Percentiles rank a stretch among this genome's conserved stretches.
These are phyloP conservation scores for Mycocalia duriaeana DNA, from an alignment of 1,284 basidiomycete species.

Conservation along the genomic window DNA sequence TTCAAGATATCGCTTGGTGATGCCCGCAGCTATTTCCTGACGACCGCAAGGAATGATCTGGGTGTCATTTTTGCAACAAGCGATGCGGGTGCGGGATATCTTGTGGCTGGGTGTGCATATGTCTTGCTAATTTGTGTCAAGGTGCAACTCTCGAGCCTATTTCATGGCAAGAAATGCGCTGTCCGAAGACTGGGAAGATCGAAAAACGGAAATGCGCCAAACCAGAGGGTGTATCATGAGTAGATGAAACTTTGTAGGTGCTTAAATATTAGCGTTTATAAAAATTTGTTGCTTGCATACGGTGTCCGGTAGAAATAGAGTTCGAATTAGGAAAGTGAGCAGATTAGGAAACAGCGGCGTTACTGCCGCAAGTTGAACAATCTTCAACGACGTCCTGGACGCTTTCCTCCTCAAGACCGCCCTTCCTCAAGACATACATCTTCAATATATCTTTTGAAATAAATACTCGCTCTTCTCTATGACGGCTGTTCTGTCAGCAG, in stretches of 20 bases:
- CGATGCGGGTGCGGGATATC: constrained; percentile 54
- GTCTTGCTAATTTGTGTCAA: constrained; percentile 19
- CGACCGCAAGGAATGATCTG: constrained; percentile 90
- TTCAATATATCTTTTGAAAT: constrained; percentile 4
- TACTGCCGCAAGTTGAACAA: no score
- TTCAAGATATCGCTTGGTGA: constrained; percentile 87
- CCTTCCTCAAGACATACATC: no score
- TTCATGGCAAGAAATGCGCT: constrained; percentile 91
- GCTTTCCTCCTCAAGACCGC: no score
- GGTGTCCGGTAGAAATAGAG: no score
- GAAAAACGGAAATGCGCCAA: constrained; percentile 90
- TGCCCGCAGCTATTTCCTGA: constrained; percentile 89
- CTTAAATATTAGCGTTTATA: no score
- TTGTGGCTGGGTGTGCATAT: not conserved
- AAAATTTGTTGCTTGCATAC: no score
- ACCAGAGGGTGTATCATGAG: constrained; percentile 60
- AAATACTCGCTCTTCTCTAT: constrained; percentile 39
- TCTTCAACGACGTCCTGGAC: no score
- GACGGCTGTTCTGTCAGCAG: constrained; percentile 61
- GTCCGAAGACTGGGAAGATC: constrained; percentile 73
- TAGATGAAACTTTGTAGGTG: no score
- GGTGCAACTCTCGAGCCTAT: constrained; percentile 80
- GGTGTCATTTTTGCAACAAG: constrained; percentile 88
- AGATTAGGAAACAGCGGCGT: no score
- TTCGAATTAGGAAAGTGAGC: no score